Conservation (phyloP, 805 yeast species). For the Ogataea polymorpha region DNA sequence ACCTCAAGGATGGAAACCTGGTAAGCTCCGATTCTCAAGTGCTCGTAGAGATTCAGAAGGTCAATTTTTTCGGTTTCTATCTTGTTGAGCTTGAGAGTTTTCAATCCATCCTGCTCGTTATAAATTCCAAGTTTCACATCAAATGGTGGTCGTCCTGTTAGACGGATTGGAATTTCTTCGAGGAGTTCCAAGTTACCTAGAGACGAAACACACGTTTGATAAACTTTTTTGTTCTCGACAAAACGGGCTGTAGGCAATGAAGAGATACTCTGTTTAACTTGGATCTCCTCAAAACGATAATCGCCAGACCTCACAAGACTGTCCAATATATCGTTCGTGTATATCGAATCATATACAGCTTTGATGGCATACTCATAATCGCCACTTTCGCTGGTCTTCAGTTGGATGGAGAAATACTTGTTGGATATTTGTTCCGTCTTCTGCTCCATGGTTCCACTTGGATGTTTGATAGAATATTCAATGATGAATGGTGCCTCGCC, state of each 20-base stretch:
- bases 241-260: slow-evolving; percentile 56
- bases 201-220: slow-evolving; percentile 32
- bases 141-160: slow-evolving; percentile 63
- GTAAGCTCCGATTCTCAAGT: slow-evolving; percentile 69
- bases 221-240: slow-evolving; percentile 11
- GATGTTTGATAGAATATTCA: slow-evolving; percentile 58
- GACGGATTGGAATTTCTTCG: slow-evolving; percentile 52
- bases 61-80: slow-evolving; percentile 38
- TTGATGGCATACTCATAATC: slow-evolving; percentile 57
- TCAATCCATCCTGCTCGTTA: slow-evolving; percentile 56
- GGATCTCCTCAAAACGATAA: slow-evolving; percentile 33
- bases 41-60: slow-evolving; percentile 44
- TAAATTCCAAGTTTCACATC: slow-evolving; percentile 52
- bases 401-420: slow-evolving; percentile 31
- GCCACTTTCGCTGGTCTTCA: slow-evolving; percentile 50
- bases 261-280: slow-evolving; percentile 51
- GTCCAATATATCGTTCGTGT: slow-evolving; percentile 40
- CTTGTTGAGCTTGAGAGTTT: slow-evolving; percentile 42
- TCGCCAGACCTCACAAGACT: slow-evolving; percentile 21
- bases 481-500: slow-evolving; percentile 69
- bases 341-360: slow-evolving; percentile 64
- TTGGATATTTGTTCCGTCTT: slow-evolving; percentile 46
- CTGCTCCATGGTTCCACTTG: slow-evolving; percentile 47
- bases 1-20: slow-evolving; percentile 54
- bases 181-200: slow-evolving; percentile 27